Base-by-base conservation (phyloP, 352 stramenopile genomes). In the Phytophthora europaea region DNA sequence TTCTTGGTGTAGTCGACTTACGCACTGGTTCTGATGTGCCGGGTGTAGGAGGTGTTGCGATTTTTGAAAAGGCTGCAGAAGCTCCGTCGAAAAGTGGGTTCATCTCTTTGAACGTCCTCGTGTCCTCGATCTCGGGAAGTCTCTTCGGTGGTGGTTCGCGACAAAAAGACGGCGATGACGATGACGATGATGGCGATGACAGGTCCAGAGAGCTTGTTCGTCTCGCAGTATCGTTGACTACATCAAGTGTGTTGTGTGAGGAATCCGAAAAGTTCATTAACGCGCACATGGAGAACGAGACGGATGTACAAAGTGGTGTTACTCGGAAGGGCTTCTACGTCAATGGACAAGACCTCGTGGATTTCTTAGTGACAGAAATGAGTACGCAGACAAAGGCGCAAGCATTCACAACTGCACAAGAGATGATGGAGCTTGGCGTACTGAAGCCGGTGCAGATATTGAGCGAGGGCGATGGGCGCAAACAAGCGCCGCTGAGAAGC, bases 1-100 rank as follows among this genome's bases (percentile, higher is more conserved):
- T 97, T 9, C 76, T 95, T 1, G 91, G 91, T 53, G 89, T 97
- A 56, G 89, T 97, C 40, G 89, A 97, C 70, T 61, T 97, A 28
- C 81, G 87, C 4, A 76, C 83, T 10, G 89, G 87, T 1, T 90
- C 80, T 26, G 83, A 93, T 66, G 73, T 94, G 7, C 84, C 89
- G 5, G 89, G 89, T 33, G 81, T 85, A n/a, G 86, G 87, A 36
- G 86, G 85, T 15, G 87, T 96, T 36, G 88, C 89, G 8, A 95
- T 96, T 73, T 94, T 94, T 65, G 88, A 96, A 63, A 96, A 94
- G 58, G 74, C 81, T 22, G 79, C 60, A 1, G 89, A 95, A 65
- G 59, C 75, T 70, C 63, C 76, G 38, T 73, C 78, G 43, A 83
- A 83, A 63, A 81, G 76, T 20, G 84, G 87, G 0, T 95, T 96